Base-by-base conservation (phyloP, 2,329 filamentous ascomycete species). In the Aureobasidium sp. region DNA sequence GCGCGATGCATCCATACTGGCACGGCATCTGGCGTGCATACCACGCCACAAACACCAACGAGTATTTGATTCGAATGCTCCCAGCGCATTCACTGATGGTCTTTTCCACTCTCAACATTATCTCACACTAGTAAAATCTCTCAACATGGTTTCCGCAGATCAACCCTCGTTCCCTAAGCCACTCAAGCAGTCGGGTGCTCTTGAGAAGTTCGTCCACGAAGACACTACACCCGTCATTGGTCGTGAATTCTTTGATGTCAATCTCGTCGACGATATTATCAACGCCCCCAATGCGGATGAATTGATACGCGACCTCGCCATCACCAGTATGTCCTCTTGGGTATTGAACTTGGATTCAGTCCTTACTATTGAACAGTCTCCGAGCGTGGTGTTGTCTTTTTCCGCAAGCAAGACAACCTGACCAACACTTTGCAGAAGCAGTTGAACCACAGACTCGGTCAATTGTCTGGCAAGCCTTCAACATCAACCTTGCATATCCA, bases 401-500 rank as follows among this genome's bases (percentile, higher is more conserved):
- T 63, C 56, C 58, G 60, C 38, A 55, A 58, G 25, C 61, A 63
- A 47, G 61, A 62, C 54, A 68, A 70, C 30, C 65, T 79, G 11
- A 70, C 68, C 44, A 70, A 77, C 38, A 69, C 75, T 4, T 66
- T 75, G 12, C 77, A 80, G 58, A 80, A 80, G 64, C 64, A 72
- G 16, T 70, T 80, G 12, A 70, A 71, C 40, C 74, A 79, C 53
- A 68, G 72, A 30, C 74, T 85, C 1, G 81, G 81, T 10, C 37
- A 55, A 30, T 17, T 48, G 35, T 53, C 77, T 0, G 79, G 79
- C 53, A 80, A 80, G 55, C 80, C 80, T 0, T 61, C 66, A 0
- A 75, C 74, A 0, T 81, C 79, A 0, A 72, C 72, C 21, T 68
- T 84, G 8, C 81, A 84, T 61, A 80, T 83, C 39, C 80, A 84